Base-by-base conservation (phyloP, 2,329 filamentous ascomycete species). In the Grosmannia huntii region DNA sequence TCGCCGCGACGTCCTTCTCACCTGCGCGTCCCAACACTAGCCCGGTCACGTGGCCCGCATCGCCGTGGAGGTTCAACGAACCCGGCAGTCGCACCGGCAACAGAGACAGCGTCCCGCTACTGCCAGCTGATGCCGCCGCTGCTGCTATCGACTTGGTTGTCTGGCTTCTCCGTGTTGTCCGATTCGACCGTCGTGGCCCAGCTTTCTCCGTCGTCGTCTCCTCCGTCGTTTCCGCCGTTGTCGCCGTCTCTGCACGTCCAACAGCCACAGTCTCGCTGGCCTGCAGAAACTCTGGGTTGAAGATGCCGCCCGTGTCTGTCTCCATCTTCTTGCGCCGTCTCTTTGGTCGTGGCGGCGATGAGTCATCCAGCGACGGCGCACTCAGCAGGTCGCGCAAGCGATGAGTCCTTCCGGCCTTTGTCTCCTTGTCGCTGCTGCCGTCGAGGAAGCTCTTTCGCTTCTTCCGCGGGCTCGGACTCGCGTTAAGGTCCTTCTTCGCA, bases 1-100 rank as follows among this genome's bases (percentile, higher is more conserved):
- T 60, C 2, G 70, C 66, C 0, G 72, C 73, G 10, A 76, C 62
- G 52, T 76, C 72, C 63, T 73, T 74, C 49, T 75, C 74, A 16
- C 68, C 69, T 59, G 62, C 71, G 52, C 70, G 68, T 46, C 65
- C 62, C 33, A 62, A 57, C 4, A 60, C 60, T 11, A 62, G 59
- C n/a, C 62, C 60, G 5, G 60, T 60, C 46, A 51, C 46, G 56
- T 59, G 60, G n/a, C 60, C 61, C 19, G 68, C 68, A 19, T 62
- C 64, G 54, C 65, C 62, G 41, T 44, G 16, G 49, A 66, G 57
- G 9, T 63, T 63, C 11, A 65, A 64, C 50, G 67, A 68, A 2
- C 69, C 68, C 0, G 67, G 64, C 1, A 71, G 63, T 4, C 67
- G 66, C 5, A 70, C 66, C 5, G 69, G 66, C 46, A 71, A 67